These are phyloP conservation scores for Alternaria sp. DNA, from an alignment of 2,329 filamentous ascomycete species.

Conservation along the genomic window DNA sequence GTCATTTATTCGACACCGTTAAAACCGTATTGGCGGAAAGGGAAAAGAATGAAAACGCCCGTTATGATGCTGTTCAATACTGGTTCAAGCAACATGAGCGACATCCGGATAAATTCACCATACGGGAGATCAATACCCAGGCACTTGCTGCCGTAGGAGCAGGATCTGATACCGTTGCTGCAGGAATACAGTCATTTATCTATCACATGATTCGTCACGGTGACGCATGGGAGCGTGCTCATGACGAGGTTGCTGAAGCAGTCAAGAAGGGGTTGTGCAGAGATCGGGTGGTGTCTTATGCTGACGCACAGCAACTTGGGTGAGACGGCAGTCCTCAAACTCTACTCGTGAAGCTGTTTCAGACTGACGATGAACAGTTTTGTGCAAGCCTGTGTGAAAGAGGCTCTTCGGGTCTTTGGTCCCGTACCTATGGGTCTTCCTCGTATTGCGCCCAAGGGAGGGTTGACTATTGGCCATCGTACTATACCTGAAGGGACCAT, in stretches of 20 bases:
- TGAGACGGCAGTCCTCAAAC: neutral
- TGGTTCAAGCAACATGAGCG: slow-evolving; percentile 47
- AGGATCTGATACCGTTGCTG: slow-evolving; percentile 51
- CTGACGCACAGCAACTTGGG: slow-evolving; percentile 1
- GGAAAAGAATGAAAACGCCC: slow-evolving; percentile 42
- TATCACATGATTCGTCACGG: slow-evolving; percentile 48
- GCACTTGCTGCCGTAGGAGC: slow-evolving; percentile 51
- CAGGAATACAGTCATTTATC: slow-evolving; percentile 48
- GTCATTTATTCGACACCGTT: slow-evolving; percentile 53
- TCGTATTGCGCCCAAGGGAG: slow-evolving; percentile 41
- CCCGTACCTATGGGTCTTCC: slow-evolving; percentile 41
- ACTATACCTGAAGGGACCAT: neutral
- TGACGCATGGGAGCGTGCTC: slow-evolving; percentile 3
- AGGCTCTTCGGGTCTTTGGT: slow-evolving; percentile 50
- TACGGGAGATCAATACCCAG: slow-evolving; percentile 47
- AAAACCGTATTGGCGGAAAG: slow-evolving; percentile 43
- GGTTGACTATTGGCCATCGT: slow-evolving; percentile 37
- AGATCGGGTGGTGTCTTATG: slow-evolving; percentile 3
- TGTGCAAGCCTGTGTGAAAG: slow-evolving; percentile 38
- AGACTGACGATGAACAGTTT: neutral
- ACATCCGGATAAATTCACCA: slow-evolving; percentile 46
- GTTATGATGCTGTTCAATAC: slow-evolving; percentile 51
- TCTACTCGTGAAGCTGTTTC: too few relatives aligned
- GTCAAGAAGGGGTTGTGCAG: neutral
- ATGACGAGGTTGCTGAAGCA: slow-evolving; percentile 20